These are phyloP conservation scores for Alternaria atra DNA, from an alignment of 2,329 filamentous ascomycete species.

Conservation along the genomic window DNA sequence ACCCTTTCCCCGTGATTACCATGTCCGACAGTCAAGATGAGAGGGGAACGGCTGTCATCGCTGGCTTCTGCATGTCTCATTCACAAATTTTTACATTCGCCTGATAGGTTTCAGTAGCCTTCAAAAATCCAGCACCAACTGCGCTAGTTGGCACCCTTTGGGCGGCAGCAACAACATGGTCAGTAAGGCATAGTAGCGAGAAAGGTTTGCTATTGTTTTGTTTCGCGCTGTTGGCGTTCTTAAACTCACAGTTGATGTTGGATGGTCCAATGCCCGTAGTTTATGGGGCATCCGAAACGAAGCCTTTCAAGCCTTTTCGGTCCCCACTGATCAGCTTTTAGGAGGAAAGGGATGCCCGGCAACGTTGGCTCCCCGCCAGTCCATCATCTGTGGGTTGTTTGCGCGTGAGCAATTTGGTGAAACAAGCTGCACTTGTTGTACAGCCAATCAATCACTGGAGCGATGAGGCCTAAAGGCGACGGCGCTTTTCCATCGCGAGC, in stretches of 20 bases:
- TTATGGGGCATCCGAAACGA: constrained; percentile 19
- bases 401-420: constrained; percentile 16
- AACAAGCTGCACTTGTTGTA: constrained; percentile 19
- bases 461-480: constrained; percentile 5
- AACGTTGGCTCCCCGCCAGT: constrained; percentile 8
- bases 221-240: constrained; percentile 11
- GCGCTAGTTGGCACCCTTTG: not conserved
- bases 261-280: constrained; percentile 10
- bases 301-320: constrained; percentile 12
- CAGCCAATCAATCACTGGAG: constrained; percentile 16
- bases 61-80: not conserved
- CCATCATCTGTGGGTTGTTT: constrained; percentile 12
- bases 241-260: not conserved
- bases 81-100: not conserved
- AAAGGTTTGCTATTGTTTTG: not conserved
- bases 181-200: not conserved
- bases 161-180: not conserved
- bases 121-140: not conserved
- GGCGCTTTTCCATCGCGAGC: constrained; percentile 19
- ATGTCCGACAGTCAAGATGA: not conserved
- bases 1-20: not conserved
- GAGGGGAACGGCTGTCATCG: not conserved
- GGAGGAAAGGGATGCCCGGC: constrained; percentile 6
- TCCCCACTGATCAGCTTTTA: constrained; percentile 19
- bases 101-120: not conserved